Evolutionary conservation across 148 eudicot species (phyloP), one percentile per base, ranked within the genome.

Genomic region (Camellia sinensis): DNA sequence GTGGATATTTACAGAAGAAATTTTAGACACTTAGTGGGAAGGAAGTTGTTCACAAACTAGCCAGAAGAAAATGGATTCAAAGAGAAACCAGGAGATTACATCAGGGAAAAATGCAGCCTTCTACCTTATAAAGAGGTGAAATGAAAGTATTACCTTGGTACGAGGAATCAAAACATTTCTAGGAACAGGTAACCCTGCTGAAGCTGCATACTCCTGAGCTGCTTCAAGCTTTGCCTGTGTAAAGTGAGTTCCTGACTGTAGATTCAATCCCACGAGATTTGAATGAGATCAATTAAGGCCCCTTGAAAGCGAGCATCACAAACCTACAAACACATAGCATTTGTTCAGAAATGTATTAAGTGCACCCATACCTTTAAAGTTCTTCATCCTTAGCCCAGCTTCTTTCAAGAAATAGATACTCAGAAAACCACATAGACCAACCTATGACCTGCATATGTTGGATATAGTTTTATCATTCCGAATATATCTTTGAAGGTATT

Each of bases 371-470:
- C 98, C 92, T 88, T 90, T 74, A 94, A 82, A 21, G 90, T 94
- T 76, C 57, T 83, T 87, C 97, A 81, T 94, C 98, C 86, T 88
- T 89, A 6, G 89, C 91, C 98, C 98, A 94, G 76, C 82, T 89
- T 88, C 98, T 90, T 87, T 94, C 95, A 68, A 94, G 93, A 87
- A 94, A 91, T 48, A 94, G 85, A 74, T 90, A 94, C 82, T 92
- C 98, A n/a, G 97, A 91, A 85, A 94, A 94, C 97, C 98, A 94
- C 93, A 90, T 91, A 3, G 98, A 91, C 98, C 98, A 92, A 48
- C 98, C 98, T 71, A 94, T 90, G 54, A 94, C 98, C 98, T 94
- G 88, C 80, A 87, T 54, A 37, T 10, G 67, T 43, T 5, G 71
- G 62, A 57, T 54, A 79, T 53, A 46, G 22, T 37, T 66, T 65